Evolutionary conservation across 805 yeast species (phyloP).

Genomic region (Saturnispora diversa): DNA sequence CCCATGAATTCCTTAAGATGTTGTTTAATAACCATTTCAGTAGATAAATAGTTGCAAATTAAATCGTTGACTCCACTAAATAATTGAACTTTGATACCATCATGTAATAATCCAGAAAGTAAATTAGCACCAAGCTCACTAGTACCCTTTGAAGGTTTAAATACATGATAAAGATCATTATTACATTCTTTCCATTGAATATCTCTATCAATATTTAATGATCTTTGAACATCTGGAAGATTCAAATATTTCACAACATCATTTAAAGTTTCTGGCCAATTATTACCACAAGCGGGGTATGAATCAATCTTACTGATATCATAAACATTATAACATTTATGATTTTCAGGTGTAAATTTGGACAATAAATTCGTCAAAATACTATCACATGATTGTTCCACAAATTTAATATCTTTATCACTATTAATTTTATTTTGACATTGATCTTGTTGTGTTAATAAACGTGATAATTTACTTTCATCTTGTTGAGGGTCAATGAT

Average conservation of each 20-base stretch:
- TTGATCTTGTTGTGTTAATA: slow-evolving; percentile 44
- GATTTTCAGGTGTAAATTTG: slow-evolving; percentile 12
- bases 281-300: slow-evolving; percentile 82
- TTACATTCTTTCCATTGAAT: slow-evolving; percentile 75
- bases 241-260: slow-evolving; percentile 45
- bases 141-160: slow-evolving; percentile 37
- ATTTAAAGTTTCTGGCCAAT: slow-evolving; percentile 73
- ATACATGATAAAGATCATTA: slow-evolving; percentile 41
- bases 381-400: slow-evolving; percentile 30
- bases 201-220: slow-evolving; percentile 41
- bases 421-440: slow-evolving; percentile 50
- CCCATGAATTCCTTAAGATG: slow-evolving; percentile 27
- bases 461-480: slow-evolving; percentile 26
- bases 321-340: slow-evolving; percentile 73
- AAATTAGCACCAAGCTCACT: slow-evolving; percentile 56
- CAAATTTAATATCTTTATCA: slow-evolving; percentile 17
- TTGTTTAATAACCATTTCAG: slow-evolving; percentile 53
- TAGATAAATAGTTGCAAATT: slow-evolving; percentile 78
- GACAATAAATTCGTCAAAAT: slow-evolving; percentile 35
- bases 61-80: slow-evolving; percentile 86
- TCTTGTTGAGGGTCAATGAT: slow-evolving; percentile 34
- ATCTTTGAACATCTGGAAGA: slow-evolving; percentile 35
- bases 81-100: slow-evolving; percentile 51
- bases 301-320: slow-evolving; percentile 64
- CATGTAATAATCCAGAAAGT: slow-evolving; percentile 55